phyloP scores from a whole-genome alignment of 2,329 filamentous ascomycete species.

The Fusarium buharicum region DNA sequence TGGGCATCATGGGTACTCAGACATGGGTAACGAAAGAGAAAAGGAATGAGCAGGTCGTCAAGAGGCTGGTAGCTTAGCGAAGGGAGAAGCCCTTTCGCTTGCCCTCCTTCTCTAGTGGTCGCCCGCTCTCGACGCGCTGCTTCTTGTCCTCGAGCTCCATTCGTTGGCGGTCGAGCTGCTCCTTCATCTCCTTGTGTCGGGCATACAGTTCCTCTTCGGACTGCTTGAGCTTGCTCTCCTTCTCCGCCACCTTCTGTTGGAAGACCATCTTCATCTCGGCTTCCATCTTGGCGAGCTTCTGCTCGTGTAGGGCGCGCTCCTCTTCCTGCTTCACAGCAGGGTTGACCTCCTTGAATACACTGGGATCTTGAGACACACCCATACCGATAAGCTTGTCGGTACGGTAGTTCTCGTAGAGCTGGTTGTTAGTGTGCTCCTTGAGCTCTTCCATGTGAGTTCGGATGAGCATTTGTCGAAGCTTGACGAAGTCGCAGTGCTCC shows the following conservation, averaged over 20 bases:
- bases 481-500: constrained; percentile 99
- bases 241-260: constrained; percentile 99
- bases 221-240: constrained; percentile 99
- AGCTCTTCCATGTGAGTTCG: constrained; percentile 99
- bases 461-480: constrained; percentile 99
- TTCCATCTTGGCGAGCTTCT: constrained; percentile 99
- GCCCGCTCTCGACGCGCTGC: constrained; percentile 89
- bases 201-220: constrained; percentile 99
- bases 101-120: constrained; percentile 95
- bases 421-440: constrained; percentile 99
- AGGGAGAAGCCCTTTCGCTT: constrained; percentile 99
- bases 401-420: constrained; percentile 99
- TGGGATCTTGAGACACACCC: constrained; percentile 98
- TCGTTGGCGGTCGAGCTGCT: constrained; percentile 95
- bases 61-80: constrained; percentile 69
- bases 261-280: constrained; percentile 99
- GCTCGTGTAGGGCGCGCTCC: constrained; percentile 96
- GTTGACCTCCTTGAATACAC: constrained; percentile 99
- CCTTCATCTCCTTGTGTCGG: constrained; percentile 99
- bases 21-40: constrained; percentile 61
- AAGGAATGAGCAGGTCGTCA: constrained; percentile 40
- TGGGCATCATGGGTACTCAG: constrained; percentile 68
- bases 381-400: constrained; percentile 99
- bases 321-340: constrained; percentile 99
- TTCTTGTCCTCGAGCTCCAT: constrained; percentile 99